Evolutionary conservation across 306 rosid species (phyloP).

Genomic region (Cucurbita pepo): DNA sequence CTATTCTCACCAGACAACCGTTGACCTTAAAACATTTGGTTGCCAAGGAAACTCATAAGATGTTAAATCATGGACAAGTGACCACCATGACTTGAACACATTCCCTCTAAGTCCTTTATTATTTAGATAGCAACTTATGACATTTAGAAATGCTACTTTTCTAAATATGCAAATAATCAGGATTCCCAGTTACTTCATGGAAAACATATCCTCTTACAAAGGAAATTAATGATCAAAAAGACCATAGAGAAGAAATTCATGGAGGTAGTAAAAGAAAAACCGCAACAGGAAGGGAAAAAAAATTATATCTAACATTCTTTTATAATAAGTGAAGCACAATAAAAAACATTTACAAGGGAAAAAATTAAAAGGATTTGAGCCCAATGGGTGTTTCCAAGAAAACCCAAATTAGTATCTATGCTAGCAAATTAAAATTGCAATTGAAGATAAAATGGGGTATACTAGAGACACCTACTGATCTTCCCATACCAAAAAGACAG

Average conservation of each 20-base stretch:
- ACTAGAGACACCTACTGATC: not conserved
- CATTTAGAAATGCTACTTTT: not conserved
- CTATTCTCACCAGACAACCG: not conserved
- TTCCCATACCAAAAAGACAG: not conserved
- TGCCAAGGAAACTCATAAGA: not conserved
- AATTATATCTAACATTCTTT: not conserved
- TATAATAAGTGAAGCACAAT: not conserved
- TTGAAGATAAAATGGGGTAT: not conserved
- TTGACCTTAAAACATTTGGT: not conserved
- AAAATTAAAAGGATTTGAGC: not conserved
- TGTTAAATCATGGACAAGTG: no score
- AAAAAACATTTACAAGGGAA: not conserved
- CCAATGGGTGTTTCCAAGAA: not conserved
- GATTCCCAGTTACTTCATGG: not conserved
- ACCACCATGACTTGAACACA: not conserved
- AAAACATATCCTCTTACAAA: not conserved
- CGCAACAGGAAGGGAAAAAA: not conserved
- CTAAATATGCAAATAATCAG: not conserved
- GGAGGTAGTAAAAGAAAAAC: not conserved
- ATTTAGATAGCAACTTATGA: no score
- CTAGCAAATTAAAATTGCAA: not conserved
- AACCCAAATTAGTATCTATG: not conserved
- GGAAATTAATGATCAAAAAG: not conserved
- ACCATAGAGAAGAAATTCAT: not conserved
- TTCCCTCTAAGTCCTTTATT: not conserved